These are phyloP conservation scores for Blepharisma undulans DNA, from an alignment of 169 alveolate species.

Conservation along the genomic window DNA sequence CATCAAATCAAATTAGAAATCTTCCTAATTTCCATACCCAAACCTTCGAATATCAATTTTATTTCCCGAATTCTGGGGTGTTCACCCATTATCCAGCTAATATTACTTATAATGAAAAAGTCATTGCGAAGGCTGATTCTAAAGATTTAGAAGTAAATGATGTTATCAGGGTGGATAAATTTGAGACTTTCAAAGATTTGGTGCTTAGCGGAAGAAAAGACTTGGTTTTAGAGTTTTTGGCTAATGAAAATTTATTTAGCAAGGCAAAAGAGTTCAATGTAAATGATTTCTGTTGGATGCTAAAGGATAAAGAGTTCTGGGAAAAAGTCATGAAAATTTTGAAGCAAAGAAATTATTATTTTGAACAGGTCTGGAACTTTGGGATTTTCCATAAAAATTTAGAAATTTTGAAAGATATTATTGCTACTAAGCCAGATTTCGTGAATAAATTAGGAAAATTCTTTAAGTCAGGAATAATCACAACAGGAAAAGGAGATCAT, in stretches of 20 bases:
- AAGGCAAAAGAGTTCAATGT: slow-evolving; percentile 45
- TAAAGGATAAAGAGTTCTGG: slow-evolving; percentile 63
- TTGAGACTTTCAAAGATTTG: slow-evolving; percentile 61
- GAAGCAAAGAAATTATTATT: slow-evolving; percentile 54
- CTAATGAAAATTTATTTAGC: slow-evolving; percentile 35
- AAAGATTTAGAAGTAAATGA: slow-evolving; percentile 42
- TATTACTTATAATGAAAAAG: slow-evolving; percentile 53
- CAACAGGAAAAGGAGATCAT: neutral
- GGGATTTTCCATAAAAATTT: slow-evolving; percentile 63
- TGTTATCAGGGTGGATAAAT: neutral
- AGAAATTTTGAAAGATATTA: slow-evolving; percentile 51
- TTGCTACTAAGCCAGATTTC: slow-evolving; percentile 5
- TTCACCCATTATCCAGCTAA: slow-evolving; percentile 71
- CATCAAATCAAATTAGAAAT: slow-evolving; percentile 18
- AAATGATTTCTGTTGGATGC: slow-evolving; percentile 56
- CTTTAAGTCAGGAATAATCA: neutral
- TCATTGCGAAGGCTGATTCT: slow-evolving; percentile 61
- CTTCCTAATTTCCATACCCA: neutral
- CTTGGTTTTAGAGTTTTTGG: slow-evolving; percentile 54
- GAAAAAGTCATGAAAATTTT: slow-evolving; percentile 43
- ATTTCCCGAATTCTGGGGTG: slow-evolving; percentile 74
- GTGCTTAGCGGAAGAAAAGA: slow-evolving; percentile 46
- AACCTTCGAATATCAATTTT: slow-evolving; percentile 52
- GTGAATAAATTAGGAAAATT: neutral
- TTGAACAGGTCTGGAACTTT: slow-evolving; percentile 60